Conservation (phyloP, 441 rosid species). For the Hura crepitans region DNA sequence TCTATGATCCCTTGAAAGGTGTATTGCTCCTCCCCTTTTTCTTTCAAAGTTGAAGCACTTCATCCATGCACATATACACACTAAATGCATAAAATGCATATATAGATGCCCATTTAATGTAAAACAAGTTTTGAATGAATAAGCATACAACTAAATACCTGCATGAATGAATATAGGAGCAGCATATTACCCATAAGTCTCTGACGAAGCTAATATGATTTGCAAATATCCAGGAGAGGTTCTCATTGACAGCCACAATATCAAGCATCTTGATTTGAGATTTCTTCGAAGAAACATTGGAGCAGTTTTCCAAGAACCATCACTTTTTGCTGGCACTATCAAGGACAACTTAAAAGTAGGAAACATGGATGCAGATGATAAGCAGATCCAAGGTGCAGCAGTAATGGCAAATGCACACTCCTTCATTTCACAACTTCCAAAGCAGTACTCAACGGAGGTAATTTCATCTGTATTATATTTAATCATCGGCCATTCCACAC, state of each 20-base stretch:
- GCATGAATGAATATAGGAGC: neutral
- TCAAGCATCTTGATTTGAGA: constrained; percentile 51
- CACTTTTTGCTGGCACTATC: constrained; percentile 56
- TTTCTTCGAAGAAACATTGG: constrained; percentile 51
- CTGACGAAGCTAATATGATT: neutral
- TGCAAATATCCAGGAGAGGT: constrained; percentile 39
- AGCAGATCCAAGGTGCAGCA: constrained; percentile 47
- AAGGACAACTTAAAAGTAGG: constrained; percentile 60
- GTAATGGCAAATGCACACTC: constrained; percentile 54
- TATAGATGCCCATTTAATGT: neutral
- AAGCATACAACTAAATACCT: neutral
- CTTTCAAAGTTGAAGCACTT: constrained; percentile 2
- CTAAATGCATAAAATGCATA: neutral
- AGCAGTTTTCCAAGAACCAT: constrained; percentile 62
- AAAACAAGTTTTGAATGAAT: constrained; percentile 3
- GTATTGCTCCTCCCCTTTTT: neutral
- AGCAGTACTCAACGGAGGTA: constrained; percentile 55
- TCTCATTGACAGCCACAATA: constrained; percentile 47
- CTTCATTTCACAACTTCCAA: constrained; percentile 53
- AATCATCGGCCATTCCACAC: neutral
- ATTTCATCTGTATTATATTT: neutral
- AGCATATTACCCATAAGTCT: neutral
- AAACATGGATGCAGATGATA: constrained; percentile 48
- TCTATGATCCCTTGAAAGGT: constrained; percentile 62
- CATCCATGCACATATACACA: neutral